phyloP scores from a whole-genome alignment of 2,329 filamentous ascomycete species.

The Parafenestella ontariensis region DNA sequence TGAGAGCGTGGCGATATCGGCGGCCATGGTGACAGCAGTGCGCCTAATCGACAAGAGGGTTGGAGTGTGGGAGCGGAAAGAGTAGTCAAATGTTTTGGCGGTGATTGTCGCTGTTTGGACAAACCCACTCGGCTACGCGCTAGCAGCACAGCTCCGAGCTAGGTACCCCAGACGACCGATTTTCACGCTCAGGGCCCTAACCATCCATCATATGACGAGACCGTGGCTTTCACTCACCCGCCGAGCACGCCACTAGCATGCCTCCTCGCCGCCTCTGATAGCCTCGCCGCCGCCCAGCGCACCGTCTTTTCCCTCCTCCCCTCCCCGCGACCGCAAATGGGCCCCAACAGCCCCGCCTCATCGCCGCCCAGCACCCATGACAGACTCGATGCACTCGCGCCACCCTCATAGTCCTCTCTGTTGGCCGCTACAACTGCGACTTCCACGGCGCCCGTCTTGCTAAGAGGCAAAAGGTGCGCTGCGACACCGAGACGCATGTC shows the following conservation, averaged over 20 bases:
- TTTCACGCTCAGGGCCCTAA: slow-evolving; percentile 6
- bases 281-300: background rate
- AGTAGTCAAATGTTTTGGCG: slow-evolving; percentile 22
- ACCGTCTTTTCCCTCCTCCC: slow-evolving; percentile 1
- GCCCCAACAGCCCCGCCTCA: slow-evolving; percentile 24
- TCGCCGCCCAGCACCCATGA: slow-evolving; percentile 21
- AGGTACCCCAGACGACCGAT: slow-evolving; percentile 21
- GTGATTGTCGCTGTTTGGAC: slow-evolving; percentile 7
- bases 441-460: background rate
- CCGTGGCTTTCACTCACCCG: slow-evolving; percentile 1
- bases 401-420: slow-evolving; percentile 14
- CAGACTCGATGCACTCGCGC: slow-evolving; percentile 24
- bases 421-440: slow-evolving; percentile 5
- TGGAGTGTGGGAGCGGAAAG: slow-evolving; percentile 2
- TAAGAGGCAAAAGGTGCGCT: slow-evolving; percentile 2
- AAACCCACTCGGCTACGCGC: slow-evolving; percentile 11
- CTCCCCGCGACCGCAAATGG: slow-evolving; percentile 16
- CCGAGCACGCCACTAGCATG: slow-evolving; percentile 9
- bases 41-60: slow-evolving; percentile 1
- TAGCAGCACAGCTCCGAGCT: background rate
- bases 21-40: slow-evolving; percentile 59
- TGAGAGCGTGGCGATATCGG: slow-evolving; percentile 70
- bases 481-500: slow-evolving; percentile 42
- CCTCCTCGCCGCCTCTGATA: background rate
- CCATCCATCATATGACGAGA: slow-evolving; percentile 12